A percentile compares a stretch with the other conserved stretches of the same genome.
Evolutionary conservation across 441 rosid species (phyloP).

Genomic region (Manihot esculenta): DNA sequence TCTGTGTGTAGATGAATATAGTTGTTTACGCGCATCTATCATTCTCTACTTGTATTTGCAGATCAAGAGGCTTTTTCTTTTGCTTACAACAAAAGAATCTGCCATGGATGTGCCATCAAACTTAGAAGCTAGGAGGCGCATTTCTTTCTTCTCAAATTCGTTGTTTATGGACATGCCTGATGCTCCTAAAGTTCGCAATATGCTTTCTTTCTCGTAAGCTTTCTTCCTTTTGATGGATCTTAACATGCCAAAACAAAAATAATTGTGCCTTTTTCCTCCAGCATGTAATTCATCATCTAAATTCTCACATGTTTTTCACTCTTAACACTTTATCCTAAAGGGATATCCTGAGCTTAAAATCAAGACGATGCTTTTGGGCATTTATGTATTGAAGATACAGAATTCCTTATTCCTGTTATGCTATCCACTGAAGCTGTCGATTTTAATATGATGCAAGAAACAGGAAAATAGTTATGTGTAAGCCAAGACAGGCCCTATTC

Average conservation of each 20-base stretch:
- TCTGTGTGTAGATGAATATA: background rate
- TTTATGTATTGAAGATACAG: background rate
- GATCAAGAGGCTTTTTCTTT: slow-evolving; percentile 84
- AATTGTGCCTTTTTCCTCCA: background rate
- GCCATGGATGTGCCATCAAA: slow-evolving; percentile 99
- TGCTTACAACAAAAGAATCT: slow-evolving; percentile 98
- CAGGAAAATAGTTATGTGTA: background rate
- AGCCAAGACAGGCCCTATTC: background rate
- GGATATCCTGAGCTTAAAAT: background rate
- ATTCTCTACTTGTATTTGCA: slow-evolving; percentile 31
- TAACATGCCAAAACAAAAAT: background rate
- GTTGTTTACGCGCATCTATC: background rate
- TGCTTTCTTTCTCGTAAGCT: slow-evolving; percentile 99
- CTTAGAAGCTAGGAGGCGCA: slow-evolving; percentile 97
- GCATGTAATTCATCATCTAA: background rate
- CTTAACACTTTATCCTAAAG: background rate
- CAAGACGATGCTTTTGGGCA: background rate
- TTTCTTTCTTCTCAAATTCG: slow-evolving; percentile 98
- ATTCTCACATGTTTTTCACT: background rate
- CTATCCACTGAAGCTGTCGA: background rate
- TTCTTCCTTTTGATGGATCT: background rate
- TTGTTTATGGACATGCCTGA: slow-evolving; percentile 97
- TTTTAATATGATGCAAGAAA: background rate
- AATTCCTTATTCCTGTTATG: background rate
- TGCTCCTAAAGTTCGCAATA: slow-evolving; percentile 99